phyloP scores from a whole-genome alignment of 148 eudicot genomes.

The Vaccinium darrowii region DNA sequence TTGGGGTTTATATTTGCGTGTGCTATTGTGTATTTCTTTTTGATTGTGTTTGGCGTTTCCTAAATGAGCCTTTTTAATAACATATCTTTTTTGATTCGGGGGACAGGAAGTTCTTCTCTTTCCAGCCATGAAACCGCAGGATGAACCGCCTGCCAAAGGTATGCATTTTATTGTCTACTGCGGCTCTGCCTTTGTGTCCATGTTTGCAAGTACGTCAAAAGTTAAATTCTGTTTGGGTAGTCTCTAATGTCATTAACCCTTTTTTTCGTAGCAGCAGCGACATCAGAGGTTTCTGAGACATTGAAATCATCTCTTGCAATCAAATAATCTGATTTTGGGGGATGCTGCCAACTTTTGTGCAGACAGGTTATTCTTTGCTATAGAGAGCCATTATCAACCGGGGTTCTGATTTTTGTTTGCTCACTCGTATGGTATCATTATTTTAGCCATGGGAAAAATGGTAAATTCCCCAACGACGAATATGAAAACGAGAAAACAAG shows the following conservation, averaged over 20 bases:
- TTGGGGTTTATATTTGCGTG: not conserved
- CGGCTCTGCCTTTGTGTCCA: not conserved
- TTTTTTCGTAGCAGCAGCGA: not conserved
- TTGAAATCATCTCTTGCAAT: not conserved
- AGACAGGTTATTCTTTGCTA: not conserved
- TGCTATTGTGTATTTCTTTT: not conserved
- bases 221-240: not conserved
- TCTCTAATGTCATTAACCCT: not conserved
- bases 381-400: not conserved
- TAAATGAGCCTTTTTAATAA: not conserved
- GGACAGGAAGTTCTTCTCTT: not conserved
- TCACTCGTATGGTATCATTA: not conserved
- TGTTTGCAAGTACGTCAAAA: not conserved
- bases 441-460: too few relatives aligned
- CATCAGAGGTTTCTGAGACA: not conserved
- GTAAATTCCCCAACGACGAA: too few relatives aligned
- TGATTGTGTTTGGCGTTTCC: not conserved
- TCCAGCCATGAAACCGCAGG: not conserved
- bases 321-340: not conserved
- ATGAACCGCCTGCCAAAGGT: not conserved
- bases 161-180: not conserved
- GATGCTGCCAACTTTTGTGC: not conserved
- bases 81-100: not conserved
- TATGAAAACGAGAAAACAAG: too few relatives aligned
- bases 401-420: not conserved